Evolutionary conservation across 108 stramenopile genomes (phyloP).

Genomic region (Skeletonema tropicum): DNA sequence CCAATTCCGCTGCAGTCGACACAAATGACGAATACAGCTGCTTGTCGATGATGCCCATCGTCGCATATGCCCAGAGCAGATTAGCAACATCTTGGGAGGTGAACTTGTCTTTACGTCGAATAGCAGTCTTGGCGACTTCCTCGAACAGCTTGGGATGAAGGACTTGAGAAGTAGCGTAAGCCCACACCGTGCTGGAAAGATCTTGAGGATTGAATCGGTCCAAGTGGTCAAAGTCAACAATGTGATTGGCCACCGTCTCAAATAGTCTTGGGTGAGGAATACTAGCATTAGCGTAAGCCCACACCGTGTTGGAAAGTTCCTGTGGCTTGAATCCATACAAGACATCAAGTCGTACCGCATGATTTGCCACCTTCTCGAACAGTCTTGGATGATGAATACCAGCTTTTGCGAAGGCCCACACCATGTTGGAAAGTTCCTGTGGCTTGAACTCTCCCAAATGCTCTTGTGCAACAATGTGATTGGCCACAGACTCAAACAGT

Average conservation of each 20-base stretch:
- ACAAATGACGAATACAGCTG: conserved; percentile 46
- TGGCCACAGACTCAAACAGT: conserved; percentile 5
- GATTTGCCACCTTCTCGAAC: too few relatives aligned
- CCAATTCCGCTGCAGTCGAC: conserved; percentile 13
- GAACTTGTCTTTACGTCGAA: too few relatives aligned
- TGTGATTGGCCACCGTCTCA: too few relatives aligned
- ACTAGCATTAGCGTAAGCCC: not conserved
- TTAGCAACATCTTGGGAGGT: too few relatives aligned
- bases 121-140: too few relatives aligned
- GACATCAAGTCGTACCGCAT: not conserved
- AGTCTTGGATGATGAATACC: not conserved
- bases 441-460: not conserved
- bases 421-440: conserved; percentile 1
- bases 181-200: conserved; percentile 4
- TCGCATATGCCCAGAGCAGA: too few relatives aligned
- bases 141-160: too few relatives aligned
- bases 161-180: not conserved
- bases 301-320: not conserved
- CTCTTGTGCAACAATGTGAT: conserved; percentile 1
- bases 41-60: not conserved
- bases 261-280: not conserved
- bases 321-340: too few relatives aligned
- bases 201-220: not conserved
- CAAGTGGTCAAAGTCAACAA: not conserved
- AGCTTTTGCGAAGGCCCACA: conserved; percentile 14